These are phyloP conservation scores for Hyaloscypha variabilis DNA, from an alignment of 495 filamentous ascomycete genomes.

Conservation along the genomic window DNA sequence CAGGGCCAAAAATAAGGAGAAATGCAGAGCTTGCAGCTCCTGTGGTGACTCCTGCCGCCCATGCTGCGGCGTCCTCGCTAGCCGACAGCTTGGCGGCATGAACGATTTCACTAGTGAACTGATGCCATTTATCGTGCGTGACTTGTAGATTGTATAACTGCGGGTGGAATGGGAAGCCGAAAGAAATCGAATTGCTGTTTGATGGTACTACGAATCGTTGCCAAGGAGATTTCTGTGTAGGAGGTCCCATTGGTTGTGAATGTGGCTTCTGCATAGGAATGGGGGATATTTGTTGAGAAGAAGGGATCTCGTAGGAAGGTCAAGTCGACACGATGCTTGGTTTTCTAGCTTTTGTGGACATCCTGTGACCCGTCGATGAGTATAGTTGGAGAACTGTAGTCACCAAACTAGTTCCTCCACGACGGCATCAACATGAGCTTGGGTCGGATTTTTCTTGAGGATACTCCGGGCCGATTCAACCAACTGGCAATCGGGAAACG, in stretches of 20 bases:
- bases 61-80: slow-evolving; percentile 3
- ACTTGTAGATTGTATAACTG: slow-evolving; percentile 6
- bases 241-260: slow-evolving; percentile 2
- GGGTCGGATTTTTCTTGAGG: slow-evolving; percentile 11
- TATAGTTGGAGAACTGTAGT: slow-evolving; percentile 16
- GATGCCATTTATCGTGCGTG: slow-evolving; percentile 5
- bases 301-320: too few relatives aligned
- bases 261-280: neutral
- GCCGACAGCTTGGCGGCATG: slow-evolving; percentile 2
- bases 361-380: slow-evolving; percentile 15
- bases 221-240: slow-evolving; percentile 1
- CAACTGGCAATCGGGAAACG: slow-evolving; percentile 10
- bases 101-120: slow-evolving; percentile 8
- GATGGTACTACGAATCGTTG: slow-evolving; percentile 10
- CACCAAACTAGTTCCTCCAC: slow-evolving; percentile 14
- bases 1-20: slow-evolving; percentile 5
- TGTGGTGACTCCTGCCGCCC: neutral
- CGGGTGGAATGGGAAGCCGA: slow-evolving; percentile 5
- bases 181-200: slow-evolving; percentile 9
- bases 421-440: slow-evolving; percentile 12
- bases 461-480: slow-evolving; percentile 15
- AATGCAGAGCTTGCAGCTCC: neutral
- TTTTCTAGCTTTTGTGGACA: too few relatives aligned
- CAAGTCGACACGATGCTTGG: too few relatives aligned
- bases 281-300: slow-evolving; percentile 5